phyloP scores from a whole-genome alignment of 208 protist species.

The Plasmodiophora brassicae region DNA sequence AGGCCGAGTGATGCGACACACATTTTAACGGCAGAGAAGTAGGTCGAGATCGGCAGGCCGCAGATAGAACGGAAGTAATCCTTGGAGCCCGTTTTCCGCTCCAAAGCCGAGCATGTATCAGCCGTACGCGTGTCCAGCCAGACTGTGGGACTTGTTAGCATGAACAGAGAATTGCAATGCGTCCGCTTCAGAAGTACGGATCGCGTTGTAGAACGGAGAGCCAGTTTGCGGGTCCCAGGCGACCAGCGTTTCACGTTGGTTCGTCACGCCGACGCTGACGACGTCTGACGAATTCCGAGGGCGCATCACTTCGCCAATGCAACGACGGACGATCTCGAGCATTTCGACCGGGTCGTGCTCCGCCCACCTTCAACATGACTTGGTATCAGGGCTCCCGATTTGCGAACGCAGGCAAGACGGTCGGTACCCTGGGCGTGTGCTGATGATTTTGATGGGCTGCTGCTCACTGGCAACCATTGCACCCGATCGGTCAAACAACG shows the following conservation, averaged over 20 bases:
- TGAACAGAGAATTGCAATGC: neutral
- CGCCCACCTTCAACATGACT: constrained; percentile 67
- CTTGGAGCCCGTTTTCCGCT: neutral
- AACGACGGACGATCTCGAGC: constrained; percentile 63
- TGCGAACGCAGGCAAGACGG: neutral
- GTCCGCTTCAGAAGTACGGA: constrained; percentile 57
- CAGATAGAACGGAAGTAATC: constrained; percentile 54
- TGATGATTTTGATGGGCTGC: constrained; percentile 69
- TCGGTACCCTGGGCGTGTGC: constrained; percentile 66
- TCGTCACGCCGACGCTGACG: constrained; percentile 79
- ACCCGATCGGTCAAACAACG: constrained; percentile 75
- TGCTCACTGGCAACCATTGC: constrained; percentile 71
- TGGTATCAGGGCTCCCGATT: neutral
- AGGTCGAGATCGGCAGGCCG: constrained; percentile 87
- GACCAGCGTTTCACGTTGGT: constrained; percentile 95
- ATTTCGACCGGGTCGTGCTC: constrained; percentile 91
- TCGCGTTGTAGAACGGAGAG: constrained; percentile 85
- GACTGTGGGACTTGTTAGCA: no score
- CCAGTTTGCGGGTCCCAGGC: constrained; percentile 92
- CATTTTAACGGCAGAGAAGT: constrained; percentile 93
- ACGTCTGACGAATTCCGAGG: neutral
- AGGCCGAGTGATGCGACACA: no score
- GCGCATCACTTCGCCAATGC: neutral
- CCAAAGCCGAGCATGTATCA: constrained; percentile 38
- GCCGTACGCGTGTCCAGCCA: constrained; percentile 58